A percentile compares a stretch with the other conserved stretches of the same genome.
Conservation (phyloP, 345 rosid species). For the Salix suchowensis region DNA sequence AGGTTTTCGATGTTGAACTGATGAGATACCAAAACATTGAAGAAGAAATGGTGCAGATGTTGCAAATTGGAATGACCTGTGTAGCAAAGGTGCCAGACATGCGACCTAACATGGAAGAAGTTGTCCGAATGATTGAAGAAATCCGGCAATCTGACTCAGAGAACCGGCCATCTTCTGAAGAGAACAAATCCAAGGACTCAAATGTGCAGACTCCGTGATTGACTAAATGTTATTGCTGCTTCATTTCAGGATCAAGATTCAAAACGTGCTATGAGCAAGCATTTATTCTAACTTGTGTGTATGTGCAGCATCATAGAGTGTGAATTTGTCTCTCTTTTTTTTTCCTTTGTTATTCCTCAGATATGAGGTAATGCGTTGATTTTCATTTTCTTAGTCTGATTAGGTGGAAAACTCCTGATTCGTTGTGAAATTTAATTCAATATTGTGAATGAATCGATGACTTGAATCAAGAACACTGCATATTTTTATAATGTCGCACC, state of each 20-base stretch:
- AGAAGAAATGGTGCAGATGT: constrained; percentile 83
- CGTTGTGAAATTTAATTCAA: constrained; percentile 21
- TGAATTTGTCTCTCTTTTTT: constrained; percentile 10
- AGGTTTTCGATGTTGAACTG: constrained; percentile 76
- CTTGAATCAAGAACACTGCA: constrained; percentile 8
- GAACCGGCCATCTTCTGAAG: constrained; percentile 77
- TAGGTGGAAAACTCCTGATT: constrained; percentile 15
- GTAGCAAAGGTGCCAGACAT: constrained; percentile 55
- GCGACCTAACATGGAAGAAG: constrained; percentile 73
- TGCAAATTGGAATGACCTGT: constrained; percentile 76
- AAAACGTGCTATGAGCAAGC: background rate
- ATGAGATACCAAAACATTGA: constrained; percentile 72
- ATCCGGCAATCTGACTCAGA: constrained; percentile 68
- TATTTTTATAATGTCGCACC: background rate
- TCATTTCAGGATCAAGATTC: constrained; percentile 3
- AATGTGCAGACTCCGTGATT: constrained; percentile 65
- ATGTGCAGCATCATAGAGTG: constrained; percentile 11
- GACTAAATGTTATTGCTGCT: background rate
- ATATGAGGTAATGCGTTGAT: background rate
- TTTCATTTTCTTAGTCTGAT: background rate
- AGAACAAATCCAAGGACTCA: constrained; percentile 69
- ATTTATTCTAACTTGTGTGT: background rate
- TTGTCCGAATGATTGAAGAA: constrained; percentile 82
- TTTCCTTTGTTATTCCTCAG: background rate
- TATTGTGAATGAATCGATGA: constrained; percentile 21